phyloP scores from a whole-genome alignment of 2,329 filamentous ascomycete genomes.

The Pseudogymnoascus sp. region DNA sequence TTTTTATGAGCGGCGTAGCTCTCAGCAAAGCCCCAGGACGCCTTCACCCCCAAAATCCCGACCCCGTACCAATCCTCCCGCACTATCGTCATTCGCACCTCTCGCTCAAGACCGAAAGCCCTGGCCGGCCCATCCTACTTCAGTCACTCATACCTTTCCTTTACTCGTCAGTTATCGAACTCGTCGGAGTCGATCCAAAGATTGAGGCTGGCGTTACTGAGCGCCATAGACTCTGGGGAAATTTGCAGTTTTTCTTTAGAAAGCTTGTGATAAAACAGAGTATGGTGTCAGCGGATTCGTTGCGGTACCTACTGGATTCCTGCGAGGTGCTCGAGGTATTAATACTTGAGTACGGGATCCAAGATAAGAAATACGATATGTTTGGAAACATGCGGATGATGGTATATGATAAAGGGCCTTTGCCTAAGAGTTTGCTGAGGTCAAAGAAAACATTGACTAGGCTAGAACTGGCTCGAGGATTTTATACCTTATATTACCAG shows the following conservation, averaged over 20 bases:
- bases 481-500: not conserved
- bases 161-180: not conserved
- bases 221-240: not conserved
- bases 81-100: not conserved
- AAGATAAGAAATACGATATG: not conserved
- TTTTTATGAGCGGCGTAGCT: constrained; percentile 3
- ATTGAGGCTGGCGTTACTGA: not conserved
- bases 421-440: not conserved
- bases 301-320: not conserved
- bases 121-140: not conserved
- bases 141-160: not conserved
- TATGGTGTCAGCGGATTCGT: not conserved
- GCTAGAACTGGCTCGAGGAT: not conserved
- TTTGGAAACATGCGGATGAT: not conserved
- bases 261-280: not conserved
- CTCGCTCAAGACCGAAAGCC: not conserved
- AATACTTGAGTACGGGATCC: not conserved
- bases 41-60: not conserved
- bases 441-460: not conserved
- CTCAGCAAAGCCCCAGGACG: not conserved
- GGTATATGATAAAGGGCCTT: not conserved
- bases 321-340: not conserved
- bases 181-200: not conserved
- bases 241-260: not conserved
- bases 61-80: not conserved